phyloP scores from a whole-genome alignment of 768 basidiomycete species.

The Lactifluus volemus region DNA sequence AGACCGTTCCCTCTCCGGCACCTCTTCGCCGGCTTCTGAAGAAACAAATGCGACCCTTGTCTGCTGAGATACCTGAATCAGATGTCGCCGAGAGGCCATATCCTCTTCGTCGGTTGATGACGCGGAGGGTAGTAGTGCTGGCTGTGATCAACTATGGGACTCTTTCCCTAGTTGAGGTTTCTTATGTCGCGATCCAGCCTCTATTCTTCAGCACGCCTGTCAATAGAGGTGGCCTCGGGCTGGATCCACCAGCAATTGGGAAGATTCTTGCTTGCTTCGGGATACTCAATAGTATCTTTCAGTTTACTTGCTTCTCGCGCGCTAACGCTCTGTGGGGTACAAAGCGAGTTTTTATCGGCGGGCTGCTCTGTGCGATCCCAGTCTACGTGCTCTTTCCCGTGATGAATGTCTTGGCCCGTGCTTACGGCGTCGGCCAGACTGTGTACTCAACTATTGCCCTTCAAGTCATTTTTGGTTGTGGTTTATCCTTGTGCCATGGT shows the following conservation, averaged over 20 bases:
- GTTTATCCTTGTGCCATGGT: conserved; percentile 51
- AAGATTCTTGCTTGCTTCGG: conserved; percentile 38
- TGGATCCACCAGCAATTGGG: too few relatives aligned
- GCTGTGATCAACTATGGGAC: conserved; percentile 57
- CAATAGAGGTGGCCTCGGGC: conserved; percentile 57
- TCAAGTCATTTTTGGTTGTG: conserved; percentile 32
- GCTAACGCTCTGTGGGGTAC: conserved; percentile 56
- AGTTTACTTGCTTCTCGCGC: conserved; percentile 57
- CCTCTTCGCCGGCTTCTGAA: conserved; percentile 8
- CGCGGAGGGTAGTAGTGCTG: conserved; percentile 36
- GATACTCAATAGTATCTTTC: conserved; percentile 53
- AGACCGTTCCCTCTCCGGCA: conserved; percentile 15
- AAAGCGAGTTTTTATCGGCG: conserved; percentile 40
- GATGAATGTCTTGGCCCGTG: too few relatives aligned
- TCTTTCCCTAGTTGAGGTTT: conserved; percentile 58
- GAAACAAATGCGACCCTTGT: not conserved
- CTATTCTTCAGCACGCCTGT: conserved; percentile 45
- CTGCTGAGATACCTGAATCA: not conserved
- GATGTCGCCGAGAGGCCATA: conserved; percentile 22
- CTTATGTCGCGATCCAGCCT: conserved; percentile 37
- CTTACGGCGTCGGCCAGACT: too few relatives aligned
- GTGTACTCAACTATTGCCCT: too few relatives aligned
- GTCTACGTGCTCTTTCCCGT: too few relatives aligned
- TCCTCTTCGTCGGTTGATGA: too few relatives aligned
- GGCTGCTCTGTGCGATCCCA: too few relatives aligned